Evolutionary conservation across 78 protist genomes (phyloP), one percentile per base, ranked within the genome.

Genomic region (Dictyostelium firmibasis): DNA sequence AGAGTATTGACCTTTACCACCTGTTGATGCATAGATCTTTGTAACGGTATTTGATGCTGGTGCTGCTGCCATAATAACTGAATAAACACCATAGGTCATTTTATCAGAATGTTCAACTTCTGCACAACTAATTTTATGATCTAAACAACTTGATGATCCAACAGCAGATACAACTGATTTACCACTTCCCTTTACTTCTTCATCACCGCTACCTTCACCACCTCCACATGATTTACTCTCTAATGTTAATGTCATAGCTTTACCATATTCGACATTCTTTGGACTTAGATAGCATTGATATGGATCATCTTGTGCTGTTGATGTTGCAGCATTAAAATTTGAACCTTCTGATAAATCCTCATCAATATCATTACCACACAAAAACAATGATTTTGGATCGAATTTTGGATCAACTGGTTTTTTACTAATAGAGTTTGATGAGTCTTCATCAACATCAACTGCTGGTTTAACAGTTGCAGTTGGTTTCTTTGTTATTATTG

Each of bases 1-100:
- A 20, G 31, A 29, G 20, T 38, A 76, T 38, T 38, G 47, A 38
- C 83, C 83, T 76, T 76, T 76, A n/a, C 62, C 83, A 76, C 83
- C 57, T 2, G 47, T 76, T 7, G 62, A 38, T 23, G 57, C 83
- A 76, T 38, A 76, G 2, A 33, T 38, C 27, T 38, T 76, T 6
- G 57, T 38, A 7, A 76, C 31, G 1, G 57, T 38, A 41, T 38
- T 38, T 76, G 83, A 33, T 8, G 57, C 83, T 9, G 47, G 35
- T n/a, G 83, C 23, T 3, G 83, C 83, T n/a, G 47, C 57, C 83
- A 76, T 76, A 6, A 76, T 16, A 0, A 33, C 47, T 1, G 83
- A 38, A 8, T 38, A 76, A 8, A 47, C n/a, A 38, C 83, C 83
- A 38, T 76, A 76, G 3, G 47, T 76, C 83, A 76, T 38, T 76